These are phyloP conservation scores for Hypoxylon sp. DNA, from an alignment of 2,329 filamentous ascomycete genomes.

Conservation along the genomic window DNA sequence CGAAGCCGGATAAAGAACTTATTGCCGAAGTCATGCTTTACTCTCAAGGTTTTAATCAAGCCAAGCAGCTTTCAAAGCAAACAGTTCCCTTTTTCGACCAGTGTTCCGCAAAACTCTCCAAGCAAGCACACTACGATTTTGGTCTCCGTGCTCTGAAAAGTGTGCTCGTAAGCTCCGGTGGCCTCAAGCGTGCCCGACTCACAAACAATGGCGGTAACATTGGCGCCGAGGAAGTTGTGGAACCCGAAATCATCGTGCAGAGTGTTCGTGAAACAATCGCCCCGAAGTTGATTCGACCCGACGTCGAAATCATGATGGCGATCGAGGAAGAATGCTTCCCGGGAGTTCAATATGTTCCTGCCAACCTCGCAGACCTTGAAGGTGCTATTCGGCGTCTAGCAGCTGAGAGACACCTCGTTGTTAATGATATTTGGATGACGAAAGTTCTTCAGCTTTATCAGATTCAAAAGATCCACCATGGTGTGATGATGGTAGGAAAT, in stretches of 20 bases:
- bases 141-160: slow-evolving; percentile 98
- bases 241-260: slow-evolving; percentile 98
- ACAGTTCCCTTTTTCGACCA: slow-evolving; percentile 98
- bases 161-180: slow-evolving; percentile 97
- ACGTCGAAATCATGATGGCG: slow-evolving; percentile 88
- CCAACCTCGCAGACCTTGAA: slow-evolving; percentile 84
- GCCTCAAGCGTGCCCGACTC: slow-evolving; percentile 89
- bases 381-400: slow-evolving; percentile 87
- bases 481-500: slow-evolving; percentile 99
- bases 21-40: slow-evolving; percentile 99
- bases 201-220: slow-evolving; percentile 69
- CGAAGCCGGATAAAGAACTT: slow-evolving; percentile 98
- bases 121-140: slow-evolving; percentile 99
- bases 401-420: slow-evolving; percentile 86
- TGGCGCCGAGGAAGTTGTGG: slow-evolving; percentile 80
- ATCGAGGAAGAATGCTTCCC: slow-evolving; percentile 93
- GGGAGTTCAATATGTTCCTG: slow-evolving; percentile 91
- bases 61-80: slow-evolving; percentile 92
- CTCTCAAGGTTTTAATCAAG: slow-evolving; percentile 98
- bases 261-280: slow-evolving; percentile 98
- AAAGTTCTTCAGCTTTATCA: slow-evolving; percentile 98
- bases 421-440: slow-evolving; percentile 96
- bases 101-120: slow-evolving; percentile 84
- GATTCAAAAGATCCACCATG: slow-evolving; percentile 97
- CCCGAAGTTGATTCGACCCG: slow-evolving; percentile 92